Evolutionary conservation across 2,329 filamentous ascomycete species (phyloP).

Genomic region (Didymella lethalis): DNA sequence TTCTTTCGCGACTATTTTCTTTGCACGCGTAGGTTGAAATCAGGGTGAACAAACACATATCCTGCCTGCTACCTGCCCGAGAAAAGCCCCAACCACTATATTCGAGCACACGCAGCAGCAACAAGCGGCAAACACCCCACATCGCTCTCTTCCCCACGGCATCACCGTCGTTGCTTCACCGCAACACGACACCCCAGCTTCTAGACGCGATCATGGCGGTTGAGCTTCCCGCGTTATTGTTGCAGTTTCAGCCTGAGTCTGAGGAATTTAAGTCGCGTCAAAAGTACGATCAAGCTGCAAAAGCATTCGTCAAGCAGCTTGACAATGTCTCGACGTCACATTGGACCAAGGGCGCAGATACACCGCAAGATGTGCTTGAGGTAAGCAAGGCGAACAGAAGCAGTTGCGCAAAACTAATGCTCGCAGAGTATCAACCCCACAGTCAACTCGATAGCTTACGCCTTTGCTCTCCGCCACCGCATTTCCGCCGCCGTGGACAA

Average conservation of each 20-base stretch:
- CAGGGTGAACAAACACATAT: not conserved
- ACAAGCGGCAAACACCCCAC: slow-evolving; percentile 29
- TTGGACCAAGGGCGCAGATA: slow-evolving; percentile 49
- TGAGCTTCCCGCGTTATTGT: slow-evolving; percentile 39
- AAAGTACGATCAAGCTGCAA: slow-evolving; percentile 52
- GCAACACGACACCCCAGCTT: slow-evolving; percentile 2
- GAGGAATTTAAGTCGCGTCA: slow-evolving; percentile 44
- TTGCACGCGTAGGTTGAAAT: not conserved
- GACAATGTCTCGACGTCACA: slow-evolving; percentile 41
- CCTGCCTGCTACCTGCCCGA: not conserved
- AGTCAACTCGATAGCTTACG: slow-evolving; percentile 66
- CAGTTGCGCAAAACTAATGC: not conserved
- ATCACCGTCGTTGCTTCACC: slow-evolving; percentile 15
- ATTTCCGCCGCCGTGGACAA: slow-evolving; percentile 51
- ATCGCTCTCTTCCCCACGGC: slow-evolving; percentile 25
- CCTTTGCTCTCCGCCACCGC: slow-evolving; percentile 61
- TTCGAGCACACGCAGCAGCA: not conserved
- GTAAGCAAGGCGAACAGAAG: slow-evolving; percentile 27
- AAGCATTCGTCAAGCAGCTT: slow-evolving; percentile 47
- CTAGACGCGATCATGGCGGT: slow-evolving; percentile 35
- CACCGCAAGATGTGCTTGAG: slow-evolving; percentile 52
- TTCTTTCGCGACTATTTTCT: slow-evolving; percentile 1
- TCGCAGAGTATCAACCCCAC: slow-evolving; percentile 60
- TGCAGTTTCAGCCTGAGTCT: slow-evolving; percentile 48
- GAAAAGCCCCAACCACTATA: not conserved